phyloP scores from a whole-genome alignment of 768 basidiomycete species.

The Rhodotorula sphaerocarpa region DNA sequence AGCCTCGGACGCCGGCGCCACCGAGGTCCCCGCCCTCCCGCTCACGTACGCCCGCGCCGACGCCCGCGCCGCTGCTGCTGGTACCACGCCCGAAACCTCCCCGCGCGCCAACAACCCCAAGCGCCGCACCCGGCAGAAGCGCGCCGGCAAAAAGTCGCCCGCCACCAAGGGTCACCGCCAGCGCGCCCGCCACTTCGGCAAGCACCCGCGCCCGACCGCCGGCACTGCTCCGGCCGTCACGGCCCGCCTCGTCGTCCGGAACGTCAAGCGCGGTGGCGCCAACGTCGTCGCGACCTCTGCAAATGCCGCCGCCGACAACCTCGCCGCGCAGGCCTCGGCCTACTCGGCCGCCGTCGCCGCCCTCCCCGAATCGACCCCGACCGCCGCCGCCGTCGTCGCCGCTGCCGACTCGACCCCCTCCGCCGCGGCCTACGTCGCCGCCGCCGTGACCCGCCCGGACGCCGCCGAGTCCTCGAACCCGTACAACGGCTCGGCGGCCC shows the following conservation, averaged over 20 bases:
- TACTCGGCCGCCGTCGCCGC: conserved; percentile 24
- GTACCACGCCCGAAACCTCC: too few relatives aligned
- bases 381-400: conserved; percentile 14
- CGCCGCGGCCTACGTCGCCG: conserved; percentile 13
- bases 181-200: background rate
- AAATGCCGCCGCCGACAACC: conserved; percentile 9
- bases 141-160: too few relatives aligned
- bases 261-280: background rate
- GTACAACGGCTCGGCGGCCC: background rate
- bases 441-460: background rate
- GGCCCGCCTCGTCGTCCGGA: background rate
- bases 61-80: too few relatives aligned
- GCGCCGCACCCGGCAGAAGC: background rate
- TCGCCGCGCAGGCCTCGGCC: conserved; percentile 14
- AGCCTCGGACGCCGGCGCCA: background rate
- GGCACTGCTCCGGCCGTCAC: background rate
- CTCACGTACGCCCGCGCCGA: background rate
- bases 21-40: background rate
- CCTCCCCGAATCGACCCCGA: background rate
- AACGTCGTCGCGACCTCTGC: background rate
- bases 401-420: conserved; percentile 1
- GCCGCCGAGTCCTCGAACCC: too few relatives aligned
- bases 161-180: too few relatives aligned
- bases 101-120: background rate
- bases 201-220: background rate